phyloP scores from a whole-genome alignment of 805 yeast genomes.

The Teunomyces pallodes region DNA sequence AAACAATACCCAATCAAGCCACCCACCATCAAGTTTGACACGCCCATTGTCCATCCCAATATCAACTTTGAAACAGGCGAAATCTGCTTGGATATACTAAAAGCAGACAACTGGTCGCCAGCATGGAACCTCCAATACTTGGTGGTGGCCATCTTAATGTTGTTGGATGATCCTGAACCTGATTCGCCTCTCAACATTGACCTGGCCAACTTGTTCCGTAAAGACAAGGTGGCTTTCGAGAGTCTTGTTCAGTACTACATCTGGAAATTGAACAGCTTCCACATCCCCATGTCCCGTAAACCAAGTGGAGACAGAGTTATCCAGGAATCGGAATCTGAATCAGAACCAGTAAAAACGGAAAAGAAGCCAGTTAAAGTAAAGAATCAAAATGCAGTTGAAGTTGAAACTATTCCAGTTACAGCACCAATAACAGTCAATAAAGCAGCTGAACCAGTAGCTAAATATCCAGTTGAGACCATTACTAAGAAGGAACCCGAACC shows the following conservation, averaged over 20 bases:
- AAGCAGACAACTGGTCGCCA: conserved; percentile 63
- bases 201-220: conserved; percentile 57
- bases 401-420: too few species aligned
- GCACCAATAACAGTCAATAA: too few species aligned
- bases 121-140: conserved; percentile 64
- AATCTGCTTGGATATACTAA: conserved; percentile 66
- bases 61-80: conserved; percentile 52
- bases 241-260: conserved; percentile 39
- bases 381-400: not conserved
- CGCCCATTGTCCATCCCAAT: conserved; percentile 44
- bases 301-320: conserved; percentile 1
- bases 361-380: not conserved
- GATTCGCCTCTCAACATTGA: conserved; percentile 71
- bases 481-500: too few species aligned
- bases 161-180: conserved; percentile 65
- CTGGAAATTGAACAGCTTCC: conserved; percentile 37
- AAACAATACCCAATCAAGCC: conserved; percentile 56
- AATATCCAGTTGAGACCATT: too few species aligned
- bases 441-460: too few species aligned
- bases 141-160: conserved; percentile 54
- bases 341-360: not conserved
- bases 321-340: not conserved
- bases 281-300: conserved; percentile 1
- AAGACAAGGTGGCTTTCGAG: conserved; percentile 39
- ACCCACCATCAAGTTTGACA: conserved; percentile 50